phyloP scores from a whole-genome alignment of 129 eudicot genomes.

The Lonicera japonica region DNA sequence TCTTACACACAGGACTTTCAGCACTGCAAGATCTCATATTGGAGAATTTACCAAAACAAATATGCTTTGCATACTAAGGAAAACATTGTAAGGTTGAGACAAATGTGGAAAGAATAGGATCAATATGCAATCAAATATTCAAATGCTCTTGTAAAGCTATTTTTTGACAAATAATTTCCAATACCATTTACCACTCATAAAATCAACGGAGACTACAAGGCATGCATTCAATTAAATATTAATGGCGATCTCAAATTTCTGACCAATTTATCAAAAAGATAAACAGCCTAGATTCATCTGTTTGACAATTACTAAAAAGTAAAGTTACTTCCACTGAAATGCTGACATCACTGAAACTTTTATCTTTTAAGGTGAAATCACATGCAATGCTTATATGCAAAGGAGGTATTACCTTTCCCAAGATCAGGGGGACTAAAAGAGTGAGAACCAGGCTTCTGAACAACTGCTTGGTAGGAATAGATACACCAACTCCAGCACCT shows the following conservation, averaged over 20 bases:
- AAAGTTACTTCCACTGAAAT: neutral
- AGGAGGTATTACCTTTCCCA: conserved; percentile 63
- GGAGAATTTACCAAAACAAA: no score
- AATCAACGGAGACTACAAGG: no score
- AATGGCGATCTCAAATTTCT: neutral
- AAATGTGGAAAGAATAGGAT: no score
- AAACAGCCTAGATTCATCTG: neutral
- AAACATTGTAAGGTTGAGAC: no score
- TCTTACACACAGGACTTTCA: no score
- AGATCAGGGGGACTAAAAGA: conserved; percentile 60
- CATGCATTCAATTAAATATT: no score
- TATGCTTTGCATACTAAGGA: no score
- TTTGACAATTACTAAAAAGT: neutral
- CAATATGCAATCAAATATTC: no score
- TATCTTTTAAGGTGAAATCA: neutral
- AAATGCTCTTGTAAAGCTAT: no score
- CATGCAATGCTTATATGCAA: neutral
- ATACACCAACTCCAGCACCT: conserved; percentile 76
- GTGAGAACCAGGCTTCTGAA: conserved; percentile 63
- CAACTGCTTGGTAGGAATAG: conserved; percentile 58
- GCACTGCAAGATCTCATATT: no score
- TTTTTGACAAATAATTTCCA: no score
- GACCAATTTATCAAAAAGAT: neutral
- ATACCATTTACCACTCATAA: no score
- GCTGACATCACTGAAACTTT: neutral